Evolutionary conservation across 345 rosid species (phyloP).

Genomic region (Carallia brachiata): DNA sequence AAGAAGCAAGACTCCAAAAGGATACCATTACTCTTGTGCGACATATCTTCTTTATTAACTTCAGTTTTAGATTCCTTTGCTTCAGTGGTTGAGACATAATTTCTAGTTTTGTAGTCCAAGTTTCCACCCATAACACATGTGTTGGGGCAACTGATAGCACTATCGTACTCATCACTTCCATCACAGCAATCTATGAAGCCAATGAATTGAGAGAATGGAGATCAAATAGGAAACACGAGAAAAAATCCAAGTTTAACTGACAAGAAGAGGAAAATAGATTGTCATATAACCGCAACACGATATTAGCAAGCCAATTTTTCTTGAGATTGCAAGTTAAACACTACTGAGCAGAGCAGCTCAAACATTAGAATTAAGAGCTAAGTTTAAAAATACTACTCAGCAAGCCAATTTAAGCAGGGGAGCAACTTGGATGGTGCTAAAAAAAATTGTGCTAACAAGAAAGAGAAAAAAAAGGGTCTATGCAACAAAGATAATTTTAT

Average conservation of each 20-base stretch:
- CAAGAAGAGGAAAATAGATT: neutral
- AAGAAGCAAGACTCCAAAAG: neutral
- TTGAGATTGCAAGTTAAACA: neutral
- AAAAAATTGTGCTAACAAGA: neutral
- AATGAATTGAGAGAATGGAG: conserved; percentile 1
- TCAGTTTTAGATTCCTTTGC: conserved; percentile 27
- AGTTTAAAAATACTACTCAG: neutral
- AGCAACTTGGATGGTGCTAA: neutral
- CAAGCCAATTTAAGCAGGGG: neutral
- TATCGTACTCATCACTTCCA: conserved; percentile 70
- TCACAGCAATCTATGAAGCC: conserved; percentile 60
- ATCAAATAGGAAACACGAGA: conserved; percentile 1
- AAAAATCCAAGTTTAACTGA: neutral
- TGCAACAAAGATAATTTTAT: neutral
- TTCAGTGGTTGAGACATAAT: conserved; percentile 24
- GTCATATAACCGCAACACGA: neutral
- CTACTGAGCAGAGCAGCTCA: neutral
- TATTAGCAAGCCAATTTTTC: no score
- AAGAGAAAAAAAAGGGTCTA: no score
- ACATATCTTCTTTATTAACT: conserved; percentile 33
- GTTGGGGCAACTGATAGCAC: conserved; percentile 45
- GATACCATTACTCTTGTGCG: conserved; percentile 42
- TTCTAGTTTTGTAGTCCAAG: conserved; percentile 50
- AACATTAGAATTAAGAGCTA: neutral
- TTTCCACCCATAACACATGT: conserved; percentile 71